Evolutionary conservation across 1,284 basidiomycete species (phyloP).

Genomic region (Jaminaea rosea): DNA sequence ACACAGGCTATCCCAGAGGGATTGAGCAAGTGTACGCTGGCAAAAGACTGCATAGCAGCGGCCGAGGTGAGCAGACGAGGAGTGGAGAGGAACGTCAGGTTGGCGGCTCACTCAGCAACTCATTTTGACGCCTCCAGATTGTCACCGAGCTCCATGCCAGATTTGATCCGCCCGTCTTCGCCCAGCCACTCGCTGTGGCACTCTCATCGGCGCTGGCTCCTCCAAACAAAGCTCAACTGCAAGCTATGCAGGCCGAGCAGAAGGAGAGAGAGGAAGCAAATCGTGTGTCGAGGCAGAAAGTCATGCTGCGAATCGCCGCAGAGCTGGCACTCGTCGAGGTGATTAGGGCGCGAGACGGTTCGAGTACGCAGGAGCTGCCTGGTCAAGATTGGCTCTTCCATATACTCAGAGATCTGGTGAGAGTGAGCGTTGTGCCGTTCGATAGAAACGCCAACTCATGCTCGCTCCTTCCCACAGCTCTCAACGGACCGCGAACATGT

Average conservation of each 20-base stretch:
- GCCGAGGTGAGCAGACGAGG: constrained; percentile 63
- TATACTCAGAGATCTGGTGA: constrained; percentile 56
- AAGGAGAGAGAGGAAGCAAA: constrained; percentile 84
- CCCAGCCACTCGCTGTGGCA: constrained; percentile 60
- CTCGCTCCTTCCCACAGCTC: constrained; percentile 53
- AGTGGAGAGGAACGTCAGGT: no score
- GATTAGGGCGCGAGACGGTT: constrained; percentile 43
- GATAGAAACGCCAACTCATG: background rate
- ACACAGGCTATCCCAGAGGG: constrained; percentile 79
- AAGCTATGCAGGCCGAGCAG: constrained; percentile 64
- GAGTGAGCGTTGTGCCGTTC: constrained; percentile 25
- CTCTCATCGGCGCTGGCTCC: constrained; percentile 58
- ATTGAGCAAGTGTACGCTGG: constrained; percentile 69
- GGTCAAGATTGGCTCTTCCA: constrained; percentile 56
- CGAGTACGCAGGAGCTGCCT: constrained; percentile 4
- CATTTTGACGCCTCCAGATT: constrained; percentile 53
- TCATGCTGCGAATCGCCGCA: constrained; percentile 72
- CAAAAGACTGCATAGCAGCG: constrained; percentile 81
- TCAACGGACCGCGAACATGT: constrained; percentile 75
- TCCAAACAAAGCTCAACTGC: constrained; percentile 50
- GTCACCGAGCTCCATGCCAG: constrained; percentile 81
- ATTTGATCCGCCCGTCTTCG: constrained; percentile 65
- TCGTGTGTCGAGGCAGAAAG: constrained; percentile 71
- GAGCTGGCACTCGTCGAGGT: constrained; percentile 78
- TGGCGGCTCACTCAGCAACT: constrained; percentile 6